Conservation (phyloP, 345 rosid species). For the Corchorus capsularis region DNA sequence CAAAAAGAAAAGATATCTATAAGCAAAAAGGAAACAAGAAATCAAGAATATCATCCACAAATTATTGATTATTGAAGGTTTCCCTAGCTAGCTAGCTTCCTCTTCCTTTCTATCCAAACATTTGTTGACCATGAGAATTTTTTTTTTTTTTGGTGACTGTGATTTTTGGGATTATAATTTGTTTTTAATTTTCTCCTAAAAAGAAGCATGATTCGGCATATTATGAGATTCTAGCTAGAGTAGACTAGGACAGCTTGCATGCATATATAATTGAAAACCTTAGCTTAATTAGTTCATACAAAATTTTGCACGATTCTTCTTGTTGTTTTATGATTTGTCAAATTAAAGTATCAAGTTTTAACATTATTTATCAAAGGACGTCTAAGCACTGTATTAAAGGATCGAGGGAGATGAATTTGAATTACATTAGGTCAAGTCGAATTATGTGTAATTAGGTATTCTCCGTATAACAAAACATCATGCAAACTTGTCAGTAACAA, state of each 20-base stretch:
- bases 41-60: neutral
- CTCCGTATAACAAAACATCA: neutral
- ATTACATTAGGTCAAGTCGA: neutral
- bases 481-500: neutral
- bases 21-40: neutral
- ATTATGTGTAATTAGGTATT: neutral
- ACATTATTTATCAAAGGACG: neutral
- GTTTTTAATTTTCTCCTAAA: neutral
- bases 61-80: neutral
- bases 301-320: neutral
- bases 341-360: neutral
- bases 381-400: neutral
- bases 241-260: neutral
- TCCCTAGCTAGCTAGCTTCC: too few relatives aligned
- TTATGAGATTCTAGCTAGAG: neutral
- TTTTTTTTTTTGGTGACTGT: too few relatives aligned
- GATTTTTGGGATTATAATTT: too few relatives aligned
- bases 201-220: neutral
- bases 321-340: too few relatives aligned
- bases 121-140: too few relatives aligned
- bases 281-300: neutral
- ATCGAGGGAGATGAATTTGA: slow-evolving; percentile 8
- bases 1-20: neutral
- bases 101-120: neutral
- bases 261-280: neutral